These are phyloP conservation scores for Kuraishia borneana DNA, from an alignment of 805 yeast species.

Conservation along the genomic window DNA sequence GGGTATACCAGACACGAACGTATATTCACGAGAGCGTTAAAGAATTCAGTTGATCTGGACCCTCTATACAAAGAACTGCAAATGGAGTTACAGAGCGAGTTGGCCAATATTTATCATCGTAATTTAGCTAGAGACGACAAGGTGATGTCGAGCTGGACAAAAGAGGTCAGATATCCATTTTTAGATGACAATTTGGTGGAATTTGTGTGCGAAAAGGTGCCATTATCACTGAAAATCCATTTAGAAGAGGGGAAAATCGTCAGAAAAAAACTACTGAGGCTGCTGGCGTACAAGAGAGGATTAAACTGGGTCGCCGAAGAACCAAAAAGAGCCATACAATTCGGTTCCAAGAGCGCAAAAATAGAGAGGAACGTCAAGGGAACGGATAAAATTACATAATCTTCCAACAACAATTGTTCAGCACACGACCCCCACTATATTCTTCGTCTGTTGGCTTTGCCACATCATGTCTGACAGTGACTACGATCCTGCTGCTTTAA, in stretches of 20 bases:
- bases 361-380: constrained; percentile 79
- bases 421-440: neutral
- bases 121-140: constrained; percentile 90
- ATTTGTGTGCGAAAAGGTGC: constrained; percentile 33
- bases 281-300: constrained; percentile 33
- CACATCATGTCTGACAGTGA: too few species aligned
- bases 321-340: constrained; percentile 89
- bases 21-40: constrained; percentile 22
- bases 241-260: constrained; percentile 21
- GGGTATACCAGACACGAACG: constrained; percentile 84
- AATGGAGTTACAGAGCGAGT: constrained; percentile 56
- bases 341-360: constrained; percentile 93
- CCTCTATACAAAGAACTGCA: constrained; percentile 29
- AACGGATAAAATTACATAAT: constrained; percentile 35
- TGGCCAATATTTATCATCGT: constrained; percentile 62
- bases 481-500: too few species aligned
- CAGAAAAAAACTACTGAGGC: constrained; percentile 48
- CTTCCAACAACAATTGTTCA: neutral
- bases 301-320: constrained; percentile 53
- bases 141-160: constrained; percentile 77
- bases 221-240: constrained; percentile 32
- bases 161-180: constrained; percentile 83
- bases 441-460: too few species aligned
- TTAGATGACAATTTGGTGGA: constrained; percentile 52
- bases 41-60: constrained; percentile 8